phyloP scores from a whole-genome alignment of 176 grass and related monocot genomes.

The Triticum dicoccoides region DNA sequence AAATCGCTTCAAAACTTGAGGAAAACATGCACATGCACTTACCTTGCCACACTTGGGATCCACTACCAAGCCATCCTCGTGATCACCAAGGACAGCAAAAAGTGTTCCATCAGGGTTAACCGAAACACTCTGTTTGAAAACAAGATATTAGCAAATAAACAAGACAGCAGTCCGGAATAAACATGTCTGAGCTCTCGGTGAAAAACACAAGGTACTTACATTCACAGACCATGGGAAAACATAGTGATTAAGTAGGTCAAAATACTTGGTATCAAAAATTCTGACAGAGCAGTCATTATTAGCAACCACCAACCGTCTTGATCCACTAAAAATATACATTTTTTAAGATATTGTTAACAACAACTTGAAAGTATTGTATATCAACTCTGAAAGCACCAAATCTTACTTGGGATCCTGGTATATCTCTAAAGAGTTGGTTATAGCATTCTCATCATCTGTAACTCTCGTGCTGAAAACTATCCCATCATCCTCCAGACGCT shows the following conservation, averaged over 20 bases:
- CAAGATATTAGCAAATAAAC: not conserved
- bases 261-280: conserved; percentile 70
- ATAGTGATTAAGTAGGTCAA: conserved; percentile 51
- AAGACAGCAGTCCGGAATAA: conserved; percentile 13
- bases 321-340: conserved; percentile 57
- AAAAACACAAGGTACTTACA: conserved; percentile 47
- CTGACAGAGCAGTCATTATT: conserved; percentile 83
- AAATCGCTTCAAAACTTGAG: not conserved
- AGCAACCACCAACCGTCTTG: conserved; percentile 59
- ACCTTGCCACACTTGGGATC: conserved; percentile 84
- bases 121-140: conserved; percentile 56
- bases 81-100: conserved; percentile 81
- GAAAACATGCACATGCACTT: not conserved
- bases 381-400: not conserved
- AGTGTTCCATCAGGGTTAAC: conserved; percentile 79
- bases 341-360: conserved; percentile 8
- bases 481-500: conserved; percentile 74
- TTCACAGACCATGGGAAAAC: conserved; percentile 85
- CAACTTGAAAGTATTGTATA: not conserved
- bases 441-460: conserved; percentile 83
- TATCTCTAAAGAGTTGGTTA: conserved; percentile 86
- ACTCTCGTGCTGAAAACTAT: conserved; percentile 82
- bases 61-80: conserved; percentile 55
- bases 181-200: not conserved
- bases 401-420: conserved; percentile 66